Base-by-base conservation (phyloP, 768 basidiomycete genomes). In the Lentinula boryana region DNA sequence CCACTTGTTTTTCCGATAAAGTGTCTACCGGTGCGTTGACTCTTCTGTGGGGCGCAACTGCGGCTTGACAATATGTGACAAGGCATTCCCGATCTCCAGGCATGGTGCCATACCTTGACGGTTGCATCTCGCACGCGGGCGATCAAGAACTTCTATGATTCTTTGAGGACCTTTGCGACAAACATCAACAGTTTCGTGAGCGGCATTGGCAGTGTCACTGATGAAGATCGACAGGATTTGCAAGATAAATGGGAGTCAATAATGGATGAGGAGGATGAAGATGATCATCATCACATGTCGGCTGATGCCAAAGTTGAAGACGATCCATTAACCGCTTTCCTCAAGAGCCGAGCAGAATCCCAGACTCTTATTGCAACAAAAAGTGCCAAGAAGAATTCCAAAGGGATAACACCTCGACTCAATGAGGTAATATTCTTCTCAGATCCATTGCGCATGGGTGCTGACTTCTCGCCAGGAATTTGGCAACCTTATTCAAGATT, bases 71-170 rank as follows among this genome's bases (percentile, higher is more conserved):
- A 44, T 76, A 79, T 60, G 65, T 75, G n/a, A 62, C 85, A 83
- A 5, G 80, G 81, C 3, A 78, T 86, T 44, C 84, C 84, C 5
- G 80, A 72, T 7, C 71, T 87, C 1, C 85, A 83, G 65, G 60
- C 74, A 54, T 86, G 84, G 84, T 85, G 84, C 64, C 82, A 84
- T 51, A 66, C 72, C 44, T 70, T 87, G 43, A 85, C 84, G 5
- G 67, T 80, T 36, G 74, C 80, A 0, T 83, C 84, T 12, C 80
- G 84, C 13, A 55, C 60, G 21, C 60, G 75, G 16, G 71, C 74
- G 10, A 74, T 75, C 3, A 72, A 69, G 59, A 75, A 73, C 41
- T 84, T 85, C 65, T 64, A 81, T 46, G 66, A 72, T 8, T 79
- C 82, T 32, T 68, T 85, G n/a, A 75, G 73, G 60, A 73, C 78